Evolutionary conservation across 345 rosid genomes (phyloP), one percentile per base, ranked within the genome.

Genomic region (Eucalyptus regnans): DNA sequence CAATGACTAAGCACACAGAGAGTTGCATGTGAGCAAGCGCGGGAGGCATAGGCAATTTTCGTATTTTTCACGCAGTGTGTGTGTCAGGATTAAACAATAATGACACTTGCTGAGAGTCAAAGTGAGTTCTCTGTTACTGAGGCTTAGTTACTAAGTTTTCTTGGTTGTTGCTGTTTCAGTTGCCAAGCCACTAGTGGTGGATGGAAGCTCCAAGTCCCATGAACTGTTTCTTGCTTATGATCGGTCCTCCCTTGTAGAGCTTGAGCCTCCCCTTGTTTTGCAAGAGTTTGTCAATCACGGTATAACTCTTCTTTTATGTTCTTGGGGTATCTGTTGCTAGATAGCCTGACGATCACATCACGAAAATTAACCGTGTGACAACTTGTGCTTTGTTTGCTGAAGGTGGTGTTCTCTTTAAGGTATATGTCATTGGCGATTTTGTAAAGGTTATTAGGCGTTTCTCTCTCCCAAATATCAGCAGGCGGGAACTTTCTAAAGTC

Each of bases 281-380:
- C 99, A 97, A 91, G 99, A 97, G 93, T 97, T 97, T 92, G 96
- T 97, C 8, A 96, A 96, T 92, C 99, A 97, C 91, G 99, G 99
- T 97, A 97, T 52, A 4, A 2, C 89, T 37, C 86, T 90, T 83
- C 86, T 2, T 16, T 54, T 18, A n/a, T 20, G 27, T 43, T 64
- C 4, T 49, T 66, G 41, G 27, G 46, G 27, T 71, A 43, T 71
- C 81, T 71, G 46, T 9, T 37, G 27, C 81, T 76, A 76, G 83
- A 37, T 37, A 20, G 27, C 83, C 81, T 64, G 41, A 50, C 64
- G 33, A 37, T 64, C 20, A 31, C 6, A 18, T 60, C 44, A 20
- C 50, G 12, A 33, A 51, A 11, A 88, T 80, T n/a, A 48, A 79
- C 50, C 88, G 60, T 79, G 83, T 79, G 29, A 66, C 58, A 43